phyloP scores from a whole-genome alignment of 1,284 basidiomycete species.

The Papiliotrema terrestris region DNA sequence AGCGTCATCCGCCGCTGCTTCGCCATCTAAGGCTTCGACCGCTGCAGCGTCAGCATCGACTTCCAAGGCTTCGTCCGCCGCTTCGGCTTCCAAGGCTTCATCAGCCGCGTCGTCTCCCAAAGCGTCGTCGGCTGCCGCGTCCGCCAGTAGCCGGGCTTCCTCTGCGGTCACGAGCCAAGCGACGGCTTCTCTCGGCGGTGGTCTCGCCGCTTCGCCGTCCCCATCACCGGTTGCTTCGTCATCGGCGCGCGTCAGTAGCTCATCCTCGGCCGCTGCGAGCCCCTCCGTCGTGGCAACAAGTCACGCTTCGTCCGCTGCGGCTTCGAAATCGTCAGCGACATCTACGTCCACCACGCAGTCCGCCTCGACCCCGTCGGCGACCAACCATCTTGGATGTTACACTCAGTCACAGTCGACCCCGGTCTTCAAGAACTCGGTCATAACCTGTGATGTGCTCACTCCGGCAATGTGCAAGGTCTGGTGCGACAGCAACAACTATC shows the following conservation, averaged over 20 bases:
- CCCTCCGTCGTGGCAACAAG: not conserved
- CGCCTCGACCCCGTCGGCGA: conserved; percentile 11
- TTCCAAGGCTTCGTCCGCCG: conserved; percentile 1
- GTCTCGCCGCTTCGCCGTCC: not conserved
- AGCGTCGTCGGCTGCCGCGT: not conserved
- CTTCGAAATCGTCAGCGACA: not conserved
- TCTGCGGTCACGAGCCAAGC: not conserved
- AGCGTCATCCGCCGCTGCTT: conserved; percentile 1
- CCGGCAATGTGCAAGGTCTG: conserved; percentile 28
- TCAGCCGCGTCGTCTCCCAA: not conserved
- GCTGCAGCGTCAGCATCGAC: not conserved
- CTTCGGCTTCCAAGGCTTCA: not conserved
- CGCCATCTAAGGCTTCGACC: not conserved
- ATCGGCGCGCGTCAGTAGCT: not conserved
- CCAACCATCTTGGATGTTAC: conserved; percentile 20
- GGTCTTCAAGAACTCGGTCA: conserved; percentile 15
- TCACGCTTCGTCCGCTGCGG: not conserved
- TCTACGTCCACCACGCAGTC: conserved; percentile 7
- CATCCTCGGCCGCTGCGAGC: not conserved
- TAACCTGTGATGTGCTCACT: conserved; percentile 23
- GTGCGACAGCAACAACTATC: conserved; percentile 29
- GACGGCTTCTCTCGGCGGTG: not conserved
- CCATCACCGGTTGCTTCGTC: not conserved
- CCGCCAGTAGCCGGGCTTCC: not conserved
- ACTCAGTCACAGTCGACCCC: conserved; percentile 4